phyloP scores from a whole-genome alignment of 73 alveolate species.

The Stentor coeruleus region DNA sequence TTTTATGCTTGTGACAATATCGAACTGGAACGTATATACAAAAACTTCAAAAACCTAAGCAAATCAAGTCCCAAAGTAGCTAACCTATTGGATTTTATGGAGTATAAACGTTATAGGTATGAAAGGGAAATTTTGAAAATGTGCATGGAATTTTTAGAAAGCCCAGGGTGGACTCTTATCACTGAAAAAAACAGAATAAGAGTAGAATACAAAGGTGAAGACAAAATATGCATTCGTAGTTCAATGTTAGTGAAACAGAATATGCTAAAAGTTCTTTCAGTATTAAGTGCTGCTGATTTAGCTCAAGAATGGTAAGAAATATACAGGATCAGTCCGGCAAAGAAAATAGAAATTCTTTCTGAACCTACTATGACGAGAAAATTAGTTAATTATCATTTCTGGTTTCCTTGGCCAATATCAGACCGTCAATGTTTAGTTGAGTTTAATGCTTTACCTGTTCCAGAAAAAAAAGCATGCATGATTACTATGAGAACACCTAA shows the following conservation, averaged over 20 bases:
- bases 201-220: neutral
- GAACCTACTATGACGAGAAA: conserved; percentile 18
- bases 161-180: neutral
- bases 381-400: neutral
- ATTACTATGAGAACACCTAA: conserved; percentile 1
- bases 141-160: neutral
- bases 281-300: neutral
- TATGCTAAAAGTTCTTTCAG: neutral
- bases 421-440: conserved; percentile 17
- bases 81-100: neutral
- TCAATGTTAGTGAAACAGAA: neutral
- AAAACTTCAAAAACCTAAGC: neutral
- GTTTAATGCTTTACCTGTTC: conserved; percentile 1
- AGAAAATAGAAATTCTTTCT: neutral
- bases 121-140: neutral
- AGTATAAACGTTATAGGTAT: neutral
- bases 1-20: neutral
- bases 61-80: too few species aligned
- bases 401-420: conserved; percentile 26
- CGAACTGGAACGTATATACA: neutral
- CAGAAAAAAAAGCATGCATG: neutral
- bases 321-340: neutral
- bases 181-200: neutral
- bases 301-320: neutral
- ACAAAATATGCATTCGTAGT: neutral